Percentiles rank a stretch among this genome's conserved stretches.
These are phyloP conservation scores for Paecilomyces fulvus DNA, from an alignment of 2,329 filamentous ascomycete species.

Conservation along the genomic window DNA sequence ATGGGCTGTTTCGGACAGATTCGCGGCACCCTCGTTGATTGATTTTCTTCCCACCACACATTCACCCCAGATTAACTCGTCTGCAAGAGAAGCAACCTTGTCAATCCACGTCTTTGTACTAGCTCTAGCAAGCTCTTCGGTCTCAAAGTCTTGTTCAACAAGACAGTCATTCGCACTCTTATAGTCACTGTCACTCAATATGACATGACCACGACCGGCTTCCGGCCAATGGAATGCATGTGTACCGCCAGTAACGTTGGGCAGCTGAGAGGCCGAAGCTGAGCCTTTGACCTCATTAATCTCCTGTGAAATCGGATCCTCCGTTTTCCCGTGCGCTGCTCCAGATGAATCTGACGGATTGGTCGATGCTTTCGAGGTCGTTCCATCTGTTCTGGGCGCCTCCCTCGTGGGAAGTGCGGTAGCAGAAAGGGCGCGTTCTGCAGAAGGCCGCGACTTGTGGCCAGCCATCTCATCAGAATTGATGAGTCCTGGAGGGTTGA, in stretches of 20 bases:
- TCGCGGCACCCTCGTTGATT: slow-evolving; percentile 6
- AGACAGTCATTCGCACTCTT: slow-evolving; percentile 31
- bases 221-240: slow-evolving; percentile 27
- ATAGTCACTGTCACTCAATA: slow-evolving; percentile 33
- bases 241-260: not conserved
- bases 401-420: not conserved
- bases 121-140: slow-evolving; percentile 25
- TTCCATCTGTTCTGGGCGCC: not conserved
- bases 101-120: slow-evolving; percentile 36
- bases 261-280: not conserved
- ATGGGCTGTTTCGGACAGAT: slow-evolving; percentile 12
- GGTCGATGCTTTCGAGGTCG: not conserved
- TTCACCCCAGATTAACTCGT: slow-evolving; percentile 28
- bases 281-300: not conserved
- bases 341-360: not conserved
- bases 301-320: not conserved
- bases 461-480: slow-evolving; percentile 24
- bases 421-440: slow-evolving; percentile 1
- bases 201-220: slow-evolving; percentile 24
- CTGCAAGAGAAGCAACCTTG: slow-evolving; percentile 31
- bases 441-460: slow-evolving; percentile 3
- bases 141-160: slow-evolving; percentile 35
- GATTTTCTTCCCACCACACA: slow-evolving; percentile 23
- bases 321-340: not conserved
- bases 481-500: slow-evolving; percentile 51